Percentiles rank a stretch among this genome's conserved stretches.
phyloP scores from a whole-genome alignment of 1,284 basidiomycete genomes.

The Porogramme epimiltina region DNA sequence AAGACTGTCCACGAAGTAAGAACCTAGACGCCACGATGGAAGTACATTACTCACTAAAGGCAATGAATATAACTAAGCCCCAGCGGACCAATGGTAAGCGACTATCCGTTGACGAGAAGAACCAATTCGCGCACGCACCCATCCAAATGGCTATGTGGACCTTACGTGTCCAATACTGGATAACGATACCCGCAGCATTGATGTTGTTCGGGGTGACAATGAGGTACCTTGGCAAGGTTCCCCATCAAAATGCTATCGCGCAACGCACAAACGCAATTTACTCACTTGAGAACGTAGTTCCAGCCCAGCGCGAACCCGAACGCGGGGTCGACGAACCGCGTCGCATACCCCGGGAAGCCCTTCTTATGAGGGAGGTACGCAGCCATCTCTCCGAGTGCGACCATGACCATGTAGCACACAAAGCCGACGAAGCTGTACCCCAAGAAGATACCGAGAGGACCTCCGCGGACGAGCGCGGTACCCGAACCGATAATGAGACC shows the following conservation, averaged over 20 bases:
- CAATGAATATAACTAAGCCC: conserved; percentile 52
- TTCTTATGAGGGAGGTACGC: conserved; percentile 43
- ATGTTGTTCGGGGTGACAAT: conserved; percentile 38
- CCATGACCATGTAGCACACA: conserved; percentile 57
- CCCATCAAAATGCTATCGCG: no score
- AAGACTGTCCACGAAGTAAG: conserved; percentile 40
- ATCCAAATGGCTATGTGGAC: conserved; percentile 61
- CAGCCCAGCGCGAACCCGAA: conserved; percentile 48
- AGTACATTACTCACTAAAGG: conserved; percentile 41
- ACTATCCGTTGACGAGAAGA: conserved; percentile 2
- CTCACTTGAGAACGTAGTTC: conserved; percentile 36
- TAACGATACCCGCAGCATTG: conserved; percentile 61
- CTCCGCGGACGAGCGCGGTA: conserved; percentile 54
- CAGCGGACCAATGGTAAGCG: conserved; percentile 7
- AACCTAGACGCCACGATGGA: not conserved
- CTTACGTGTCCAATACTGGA: conserved; percentile 60
- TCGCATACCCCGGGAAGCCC: conserved; percentile 47
- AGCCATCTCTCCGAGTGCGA: conserved; percentile 40
- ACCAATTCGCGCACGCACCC: conserved; percentile 39
- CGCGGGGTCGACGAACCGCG: conserved; percentile 52
- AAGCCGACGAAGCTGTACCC: conserved; percentile 57
- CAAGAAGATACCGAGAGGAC: conserved; percentile 53
- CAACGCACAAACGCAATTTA: not conserved
- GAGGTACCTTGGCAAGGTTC: conserved; percentile 29
- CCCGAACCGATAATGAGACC: conserved; percentile 78